Percentiles rank a stretch among this genome's conserved stretches.
Evolutionary conservation across 2,329 filamentous ascomycete genomes (phyloP).

Genomic region (Diplodia scrobiculata): DNA sequence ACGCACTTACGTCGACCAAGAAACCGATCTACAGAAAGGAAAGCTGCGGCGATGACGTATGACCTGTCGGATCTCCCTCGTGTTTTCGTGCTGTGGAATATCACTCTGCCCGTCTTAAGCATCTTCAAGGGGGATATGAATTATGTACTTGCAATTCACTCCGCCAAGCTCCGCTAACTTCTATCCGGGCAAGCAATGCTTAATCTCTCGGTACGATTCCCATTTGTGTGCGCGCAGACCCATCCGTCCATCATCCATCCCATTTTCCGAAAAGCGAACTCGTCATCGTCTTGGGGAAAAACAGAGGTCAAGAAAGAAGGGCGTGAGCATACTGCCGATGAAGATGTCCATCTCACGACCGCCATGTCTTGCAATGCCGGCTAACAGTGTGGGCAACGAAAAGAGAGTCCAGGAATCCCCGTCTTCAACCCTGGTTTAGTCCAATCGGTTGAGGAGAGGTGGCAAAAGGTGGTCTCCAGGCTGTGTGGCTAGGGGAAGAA

Average conservation of each 20-base stretch:
- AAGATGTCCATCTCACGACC: neutral
- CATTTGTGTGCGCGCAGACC: neutral
- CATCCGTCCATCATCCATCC: slow-evolving; percentile 13
- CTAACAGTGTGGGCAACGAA: neutral
- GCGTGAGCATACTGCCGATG: neutral
- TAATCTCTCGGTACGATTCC: neutral
- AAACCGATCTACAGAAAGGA: neutral
- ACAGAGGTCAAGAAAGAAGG: neutral
- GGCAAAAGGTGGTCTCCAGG: neutral
- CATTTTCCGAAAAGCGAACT: neutral
- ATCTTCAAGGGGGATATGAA: neutral
- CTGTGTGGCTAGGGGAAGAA: neutral
- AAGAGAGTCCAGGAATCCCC: neutral
- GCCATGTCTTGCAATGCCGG: neutral
- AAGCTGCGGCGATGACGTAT: neutral
- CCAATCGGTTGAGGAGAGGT: neutral
- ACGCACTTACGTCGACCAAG: neutral
- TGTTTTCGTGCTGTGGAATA: neutral
- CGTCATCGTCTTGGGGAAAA: slow-evolving; percentile 5
- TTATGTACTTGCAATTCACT: slow-evolving; percentile 9
- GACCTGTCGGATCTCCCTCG: neutral
- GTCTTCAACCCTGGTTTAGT: neutral
- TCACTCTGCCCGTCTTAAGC: too few relatives aligned
- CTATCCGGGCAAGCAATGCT: slow-evolving; percentile 8
- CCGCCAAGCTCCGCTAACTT: slow-evolving; percentile 5